Evolutionary conservation across 139 green algal species (phyloP).

Genomic region (Desmodesmus armatus): DNA sequence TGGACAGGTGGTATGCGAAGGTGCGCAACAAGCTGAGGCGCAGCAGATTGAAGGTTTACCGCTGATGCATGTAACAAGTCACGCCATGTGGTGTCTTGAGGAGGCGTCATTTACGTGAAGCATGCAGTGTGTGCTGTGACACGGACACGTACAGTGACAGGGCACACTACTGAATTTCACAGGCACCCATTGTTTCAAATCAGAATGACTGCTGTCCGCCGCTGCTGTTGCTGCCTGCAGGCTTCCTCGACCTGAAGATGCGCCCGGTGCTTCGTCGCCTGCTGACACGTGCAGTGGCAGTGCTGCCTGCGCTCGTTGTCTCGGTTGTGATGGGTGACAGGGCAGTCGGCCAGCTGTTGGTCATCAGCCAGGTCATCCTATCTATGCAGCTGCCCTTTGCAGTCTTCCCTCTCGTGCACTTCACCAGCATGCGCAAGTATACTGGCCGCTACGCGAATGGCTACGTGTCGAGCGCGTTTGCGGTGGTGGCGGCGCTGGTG

Average conservation of each 20-base stretch:
- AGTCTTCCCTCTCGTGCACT: conserved; percentile 76
- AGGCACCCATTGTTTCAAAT: neutral
- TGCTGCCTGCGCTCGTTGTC: conserved; percentile 71
- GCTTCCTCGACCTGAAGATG: conserved; percentile 51
- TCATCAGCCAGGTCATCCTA: conserved; percentile 72
- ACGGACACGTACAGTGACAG: neutral
- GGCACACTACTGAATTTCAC: no score
- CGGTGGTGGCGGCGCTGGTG: conserved; percentile 51
- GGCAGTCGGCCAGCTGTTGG: conserved; percentile 63
- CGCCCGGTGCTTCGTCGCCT: conserved; percentile 58
- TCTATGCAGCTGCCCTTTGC: conserved; percentile 74
- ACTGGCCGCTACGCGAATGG: conserved; percentile 62
- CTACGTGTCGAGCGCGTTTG: conserved; percentile 35
- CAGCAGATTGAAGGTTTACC: no score
- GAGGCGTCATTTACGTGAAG: neutral
- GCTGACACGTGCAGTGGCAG: conserved; percentile 60
- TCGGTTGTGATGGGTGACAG: conserved; percentile 63
- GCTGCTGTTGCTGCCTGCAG: conserved; percentile 12
- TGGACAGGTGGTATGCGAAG: conserved; percentile 60
- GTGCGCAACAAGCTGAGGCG: no score
- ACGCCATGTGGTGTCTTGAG: no score
- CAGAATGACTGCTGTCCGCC: neutral
- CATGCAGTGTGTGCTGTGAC: neutral
- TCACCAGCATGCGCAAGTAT: conserved; percentile 59
- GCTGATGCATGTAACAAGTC: no score